Evolutionary conservation across 129 eudicot genomes (phyloP).

Genomic region (Dittrichia graveolens): DNA sequence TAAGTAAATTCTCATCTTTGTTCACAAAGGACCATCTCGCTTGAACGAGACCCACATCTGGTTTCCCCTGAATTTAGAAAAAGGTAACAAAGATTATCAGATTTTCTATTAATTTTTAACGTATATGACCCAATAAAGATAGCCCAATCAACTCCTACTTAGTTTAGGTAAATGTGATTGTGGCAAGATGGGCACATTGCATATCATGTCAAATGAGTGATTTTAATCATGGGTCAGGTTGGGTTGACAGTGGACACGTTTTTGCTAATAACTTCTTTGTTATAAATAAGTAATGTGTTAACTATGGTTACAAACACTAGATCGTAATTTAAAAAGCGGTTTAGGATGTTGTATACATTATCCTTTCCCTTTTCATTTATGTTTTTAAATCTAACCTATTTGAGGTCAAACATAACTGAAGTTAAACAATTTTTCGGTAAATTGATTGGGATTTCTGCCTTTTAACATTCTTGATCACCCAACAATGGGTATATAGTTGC

Average conservation of each 20-base stretch:
- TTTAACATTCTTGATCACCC: constrained; percentile 23
- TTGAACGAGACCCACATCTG: constrained; percentile 85
- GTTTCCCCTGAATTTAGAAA: constrained; percentile 59
- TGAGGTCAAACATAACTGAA: background rate
- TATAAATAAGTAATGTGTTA: background rate
- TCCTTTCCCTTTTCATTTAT: background rate
- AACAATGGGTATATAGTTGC: constrained; percentile 10
- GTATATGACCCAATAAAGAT: background rate
- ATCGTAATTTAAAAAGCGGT: background rate
- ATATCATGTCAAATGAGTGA: background rate
- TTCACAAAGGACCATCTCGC: constrained; percentile 93
- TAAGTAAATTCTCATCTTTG: constrained; percentile 84
- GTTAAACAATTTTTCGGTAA: too few species aligned
- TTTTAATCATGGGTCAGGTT: background rate
- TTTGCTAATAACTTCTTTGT: background rate
- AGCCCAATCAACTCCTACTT: background rate
- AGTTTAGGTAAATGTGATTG: background rate
- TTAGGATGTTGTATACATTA: background rate
- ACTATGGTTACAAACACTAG: background rate
- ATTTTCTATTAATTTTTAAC: background rate
- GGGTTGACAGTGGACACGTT: background rate
- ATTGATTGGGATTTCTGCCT: background rate
- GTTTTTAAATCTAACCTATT: background rate
- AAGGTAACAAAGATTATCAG: constrained; percentile 18
- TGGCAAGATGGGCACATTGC: background rate